Evolutionary conservation across 208 protist genomes (phyloP), one percentile per base, ranked within the genome.

Genomic region (Leishmania amazonensis): DNA sequence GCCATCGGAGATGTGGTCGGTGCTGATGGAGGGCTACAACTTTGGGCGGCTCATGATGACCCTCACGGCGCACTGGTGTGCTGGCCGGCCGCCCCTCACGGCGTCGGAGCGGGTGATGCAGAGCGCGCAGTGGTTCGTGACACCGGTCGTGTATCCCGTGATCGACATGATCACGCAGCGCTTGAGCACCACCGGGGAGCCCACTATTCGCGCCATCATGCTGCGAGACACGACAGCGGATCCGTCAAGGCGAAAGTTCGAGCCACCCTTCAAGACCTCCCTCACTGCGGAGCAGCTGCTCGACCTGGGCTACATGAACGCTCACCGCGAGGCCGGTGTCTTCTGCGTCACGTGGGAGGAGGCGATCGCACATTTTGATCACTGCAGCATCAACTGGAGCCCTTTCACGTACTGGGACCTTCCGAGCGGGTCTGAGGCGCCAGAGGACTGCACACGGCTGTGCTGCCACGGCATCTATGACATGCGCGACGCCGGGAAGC

Each of bases 301-400:
- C 45, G 74, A 60, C 64, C 68, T 96, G 24, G 87, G 84, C 47
- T 89, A 91, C 83, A 92, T 80, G n/a, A 58, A 75, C 28, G 77
- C 81, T 4, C 76, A 88, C 38, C 89, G 86, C 38, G 84, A 92
- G 21, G 76, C 85, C 51, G 95, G 95, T 31, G 79, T 97, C 15
- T 98, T 98, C 79, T 96, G 93, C 84, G 90, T 98, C 21, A 83
- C 88, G 21, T 96, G 93, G 93, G 85, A 87, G 57, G 92, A 96
- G 80, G 86, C 90, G 1, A 75, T 84, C n/a, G 47, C n/a, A 28
- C 84, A 89, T 82, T 98, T 97, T 77, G 81, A 88, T 35, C 86
- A 89, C 58, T 88, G 80, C 81, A 86, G 74, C 78, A 75, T 98
- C 53, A 94, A 86, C 78, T 96, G 93, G 91, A 94, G 92, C 81